These are phyloP conservation scores for Verticillium alfalfae DNA, from an alignment of 2,329 filamentous ascomycete species.

Conservation along the genomic window DNA sequence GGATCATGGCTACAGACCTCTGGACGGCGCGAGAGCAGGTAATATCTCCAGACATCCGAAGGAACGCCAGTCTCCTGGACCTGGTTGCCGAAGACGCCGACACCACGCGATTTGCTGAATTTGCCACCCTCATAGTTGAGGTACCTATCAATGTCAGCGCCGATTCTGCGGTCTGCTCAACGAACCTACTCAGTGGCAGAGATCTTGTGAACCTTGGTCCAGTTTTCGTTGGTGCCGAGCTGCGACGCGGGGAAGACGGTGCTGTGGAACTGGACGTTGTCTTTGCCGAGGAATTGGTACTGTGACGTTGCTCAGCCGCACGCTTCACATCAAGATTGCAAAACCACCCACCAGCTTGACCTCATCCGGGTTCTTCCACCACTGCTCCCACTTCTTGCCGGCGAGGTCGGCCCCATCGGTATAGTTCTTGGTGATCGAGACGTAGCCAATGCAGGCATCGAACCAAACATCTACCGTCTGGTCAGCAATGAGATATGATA, in stretches of 20 bases:
- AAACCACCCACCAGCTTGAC: conserved; percentile 54
- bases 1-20: conserved; percentile 35
- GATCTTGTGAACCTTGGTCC: conserved; percentile 85
- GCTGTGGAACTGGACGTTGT: conserved; percentile 69
- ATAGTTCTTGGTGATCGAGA: conserved; percentile 90
- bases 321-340: not conserved
- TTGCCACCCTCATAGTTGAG: conserved; percentile 86
- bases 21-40: conserved; percentile 77
- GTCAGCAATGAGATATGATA: not conserved
- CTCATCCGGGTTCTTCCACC: conserved; percentile 88
- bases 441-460: conserved; percentile 50
- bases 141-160: conserved; percentile 26
- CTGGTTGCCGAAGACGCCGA: conserved; percentile 89
- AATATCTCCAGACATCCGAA: conserved; percentile 89
- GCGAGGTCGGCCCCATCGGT: conserved; percentile 48
- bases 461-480: conserved; percentile 48
- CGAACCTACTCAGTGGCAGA: conserved; percentile 66
- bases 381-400: conserved; percentile 76
- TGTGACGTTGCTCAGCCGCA: not conserved
- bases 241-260: conserved; percentile 89
- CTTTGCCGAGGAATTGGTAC: conserved; percentile 93
- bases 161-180: no score
- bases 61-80: conserved; percentile 81
- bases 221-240: conserved; percentile 76
- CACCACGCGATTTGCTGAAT: conserved; percentile 84